Evolutionary conservation across 2,329 filamentous ascomycete species (phyloP), one percentile per base, ranked within the genome.

Genomic region (Cordyceps militaris): DNA sequence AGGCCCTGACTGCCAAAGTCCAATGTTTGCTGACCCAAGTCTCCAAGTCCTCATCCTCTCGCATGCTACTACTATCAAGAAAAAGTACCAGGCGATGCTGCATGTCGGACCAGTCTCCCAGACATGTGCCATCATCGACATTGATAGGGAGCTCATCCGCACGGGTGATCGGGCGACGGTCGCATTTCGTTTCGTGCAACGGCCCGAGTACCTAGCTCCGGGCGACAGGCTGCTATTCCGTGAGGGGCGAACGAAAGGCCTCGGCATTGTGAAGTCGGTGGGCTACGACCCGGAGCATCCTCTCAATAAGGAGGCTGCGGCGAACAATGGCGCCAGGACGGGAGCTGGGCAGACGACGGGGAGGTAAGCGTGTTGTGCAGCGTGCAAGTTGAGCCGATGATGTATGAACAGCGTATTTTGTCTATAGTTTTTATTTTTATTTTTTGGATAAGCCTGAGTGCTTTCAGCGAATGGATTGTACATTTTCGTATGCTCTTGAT

Each of bases 1-100:
- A 34, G 11, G n/a, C n/a, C n/a, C 6, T 16, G n/a, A 4, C 11
- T 19, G 47, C 47, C 36, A 16, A 14, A 23, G 0, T 19, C 4
- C 13, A 9, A 28, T 13, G 26, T 10, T n/a, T 3, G 26, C 50
- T 53, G 24, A 53, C 28, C 30, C 13, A 16, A n/a, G n/a, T 5
- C 16, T n/a, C 34, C 26, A 58, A 85, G 94, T 99, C 1, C 79
- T 99, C 23, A 97, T 99, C 63, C 79, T 99, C 7, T 95, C 89
- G 4, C 94, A 99, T 67, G 91, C 93, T 0, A 99, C 94, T 0
- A 99, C 94, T 44, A 99, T 99, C 72, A 94, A 96, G 72, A 91
- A 86, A 0, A 93, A 91, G 66, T 99, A 99, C 64, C 94, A 99
- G 75, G 94, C 94, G 0, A 99, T 97, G 92, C 80, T 99, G 23